Evolutionary conservation across 768 basidiomycete genomes (phyloP).

Genomic region (Cyathus striatus): DNA sequence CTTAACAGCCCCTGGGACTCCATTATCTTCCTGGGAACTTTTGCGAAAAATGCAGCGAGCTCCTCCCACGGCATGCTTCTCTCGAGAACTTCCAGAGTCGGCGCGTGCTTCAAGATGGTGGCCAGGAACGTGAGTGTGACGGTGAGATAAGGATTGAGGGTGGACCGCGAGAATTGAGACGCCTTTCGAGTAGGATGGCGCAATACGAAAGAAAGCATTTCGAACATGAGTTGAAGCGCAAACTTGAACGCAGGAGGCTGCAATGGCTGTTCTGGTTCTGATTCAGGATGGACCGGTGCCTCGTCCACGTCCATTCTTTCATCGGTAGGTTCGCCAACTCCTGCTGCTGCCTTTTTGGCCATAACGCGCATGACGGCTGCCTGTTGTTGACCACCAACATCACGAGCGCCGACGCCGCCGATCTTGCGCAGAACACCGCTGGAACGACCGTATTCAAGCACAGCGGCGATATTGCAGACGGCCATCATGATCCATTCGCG

Average conservation of each 20-base stretch:
- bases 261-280: slow-evolving; percentile 29
- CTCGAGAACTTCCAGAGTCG: slow-evolving; percentile 60
- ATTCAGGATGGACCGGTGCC: slow-evolving; percentile 31
- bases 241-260: slow-evolving; percentile 64
- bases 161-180: slow-evolving; percentile 47
- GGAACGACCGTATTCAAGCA: slow-evolving; percentile 85
- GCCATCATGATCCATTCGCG: slow-evolving; percentile 98
- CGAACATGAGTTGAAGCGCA: slow-evolving; percentile 75
- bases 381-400: slow-evolving; percentile 22
- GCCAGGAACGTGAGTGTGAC: slow-evolving; percentile 85
- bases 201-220: slow-evolving; percentile 70
- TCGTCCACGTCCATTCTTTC: slow-evolving; percentile 66
- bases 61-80: slow-evolving; percentile 82
- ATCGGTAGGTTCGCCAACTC: slow-evolving; percentile 29
- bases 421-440: slow-evolving; percentile 64
- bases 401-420: slow-evolving; percentile 42
- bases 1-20: slow-evolving; percentile 35
- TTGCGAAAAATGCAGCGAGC: slow-evolving; percentile 59
- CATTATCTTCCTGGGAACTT: slow-evolving; percentile 51
- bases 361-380: slow-evolving; percentile 42
- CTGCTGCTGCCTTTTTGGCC: slow-evolving; percentile 39
- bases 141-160: slow-evolving; percentile 83
- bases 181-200: slow-evolving; percentile 55
- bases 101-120: slow-evolving; percentile 63
- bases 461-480: slow-evolving; percentile 69